Base-by-base conservation (phyloP, 179 eudicot species). In the Silene coronaria region DNA sequence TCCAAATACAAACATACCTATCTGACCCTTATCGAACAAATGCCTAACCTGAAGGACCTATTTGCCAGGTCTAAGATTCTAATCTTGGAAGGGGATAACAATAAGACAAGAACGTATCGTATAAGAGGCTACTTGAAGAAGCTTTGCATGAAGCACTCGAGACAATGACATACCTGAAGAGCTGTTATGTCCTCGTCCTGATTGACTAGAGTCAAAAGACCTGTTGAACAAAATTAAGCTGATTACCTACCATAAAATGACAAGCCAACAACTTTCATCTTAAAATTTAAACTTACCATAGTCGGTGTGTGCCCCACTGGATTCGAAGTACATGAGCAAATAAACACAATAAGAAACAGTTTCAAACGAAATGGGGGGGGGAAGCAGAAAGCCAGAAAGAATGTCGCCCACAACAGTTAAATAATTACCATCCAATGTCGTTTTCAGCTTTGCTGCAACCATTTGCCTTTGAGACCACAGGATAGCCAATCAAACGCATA, bases 241-340 rank as follows among this genome's bases (percentile, higher is more conserved):
- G 11, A 68, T 27, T 30, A 71, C 13, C 32, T 71, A 48, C 32
- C 67, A 55, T 48, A 11, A 1, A 53, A 67, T 45, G 51, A 64
- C 8, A 70, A 38, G 72, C 22, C 42, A n/a, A 21, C 32, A 22
- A 5, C 36, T 75, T 73, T 19, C 59, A 62, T 62, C 27, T 42
- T 57, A 69, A 76, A 58, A 45, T 34, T 6, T 32, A 38, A 71
- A 72, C 77, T 84, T 84, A 95, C 97, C 97, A 22, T 95, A 92
- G 82, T 95, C 97, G 5, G 97, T 95, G 84, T 95, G 97, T 21
- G 96, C 99, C 70, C 97, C 99, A 74, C 97, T 95, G 88, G 38
- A 75, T 78, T 82, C 26, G 19, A 45, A 80, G 70, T 61, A 53
- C 57, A 60, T 60, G 38, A 55, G 60, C 22, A 79, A 67, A 83